Conservation (phyloP, 345 rosid genomes). For the Firmiana major region DNA sequence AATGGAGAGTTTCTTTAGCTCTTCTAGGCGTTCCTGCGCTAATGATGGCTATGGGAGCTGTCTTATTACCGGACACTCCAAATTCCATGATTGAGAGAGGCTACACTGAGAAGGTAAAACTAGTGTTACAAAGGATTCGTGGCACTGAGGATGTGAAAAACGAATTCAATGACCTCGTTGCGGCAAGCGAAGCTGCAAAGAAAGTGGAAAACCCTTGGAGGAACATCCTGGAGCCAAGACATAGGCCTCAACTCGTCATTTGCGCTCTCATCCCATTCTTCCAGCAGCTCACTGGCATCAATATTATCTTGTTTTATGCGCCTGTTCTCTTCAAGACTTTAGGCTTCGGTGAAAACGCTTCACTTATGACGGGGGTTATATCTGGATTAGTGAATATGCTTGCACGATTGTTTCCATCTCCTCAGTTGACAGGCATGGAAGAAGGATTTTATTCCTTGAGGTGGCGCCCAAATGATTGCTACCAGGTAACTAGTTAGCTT, state of each 20-base stretch:
- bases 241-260: background rate
- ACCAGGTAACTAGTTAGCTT: background rate
- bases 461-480: background rate
- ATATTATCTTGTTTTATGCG: background rate
- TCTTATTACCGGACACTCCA: slow-evolving; percentile 25
- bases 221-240: background rate
- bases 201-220: background rate
- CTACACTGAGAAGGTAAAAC: slow-evolving; percentile 25
- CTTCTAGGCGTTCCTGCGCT: slow-evolving; percentile 33
- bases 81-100: background rate
- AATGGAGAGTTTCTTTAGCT: slow-evolving; percentile 30
- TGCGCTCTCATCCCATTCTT: background rate
- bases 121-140: slow-evolving; percentile 35
- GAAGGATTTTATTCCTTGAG: background rate
- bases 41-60: slow-evolving; percentile 30
- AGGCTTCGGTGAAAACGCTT: background rate
- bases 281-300: slow-evolving; percentile 6
- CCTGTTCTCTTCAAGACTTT: background rate
- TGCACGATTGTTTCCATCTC: background rate
- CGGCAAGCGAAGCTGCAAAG: background rate
- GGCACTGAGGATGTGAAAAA: slow-evolving; percentile 6
- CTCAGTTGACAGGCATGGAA: background rate
- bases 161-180: background rate
- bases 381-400: background rate
- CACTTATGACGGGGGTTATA: background rate